Conservation (phyloP, 1,284 basidiomycete species). For the Puccinia novopanici region DNA sequence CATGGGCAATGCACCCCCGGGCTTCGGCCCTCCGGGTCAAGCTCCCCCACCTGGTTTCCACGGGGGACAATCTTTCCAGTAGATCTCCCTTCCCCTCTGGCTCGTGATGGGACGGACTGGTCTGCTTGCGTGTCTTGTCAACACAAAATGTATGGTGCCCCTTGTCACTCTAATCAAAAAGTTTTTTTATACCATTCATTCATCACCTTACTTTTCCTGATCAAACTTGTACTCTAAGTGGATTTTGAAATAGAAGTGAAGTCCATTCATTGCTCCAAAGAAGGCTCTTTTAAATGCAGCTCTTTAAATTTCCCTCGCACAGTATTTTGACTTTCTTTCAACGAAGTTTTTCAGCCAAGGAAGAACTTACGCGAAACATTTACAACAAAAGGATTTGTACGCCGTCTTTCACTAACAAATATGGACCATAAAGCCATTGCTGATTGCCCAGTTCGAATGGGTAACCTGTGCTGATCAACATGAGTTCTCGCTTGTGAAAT, state of each 20-base stretch:
- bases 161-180: not conserved
- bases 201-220: not conserved
- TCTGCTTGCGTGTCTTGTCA: not conserved
- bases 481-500: too few species aligned
- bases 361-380: too few species aligned
- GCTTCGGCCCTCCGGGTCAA: constrained; percentile 68
- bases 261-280: not conserved
- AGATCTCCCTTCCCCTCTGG: not conserved
- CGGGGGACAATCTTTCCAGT: constrained; percentile 46
- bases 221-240: not conserved
- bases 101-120: not conserved
- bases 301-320: not conserved
- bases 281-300: not conserved
- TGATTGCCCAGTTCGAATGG: too few species aligned
- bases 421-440: too few species aligned
- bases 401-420: too few species aligned
- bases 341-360: too few species aligned
- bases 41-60: constrained; percentile 46
- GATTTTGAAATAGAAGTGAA: not conserved
- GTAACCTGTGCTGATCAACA: too few species aligned
- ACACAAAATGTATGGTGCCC: not conserved
- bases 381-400: too few species aligned
- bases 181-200: not conserved
- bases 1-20: constrained; percentile 70
- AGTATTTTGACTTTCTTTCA: not conserved